Base-by-base conservation (phyloP, 2,329 filamentous ascomycete species). In the Venturia nashicola region DNA sequence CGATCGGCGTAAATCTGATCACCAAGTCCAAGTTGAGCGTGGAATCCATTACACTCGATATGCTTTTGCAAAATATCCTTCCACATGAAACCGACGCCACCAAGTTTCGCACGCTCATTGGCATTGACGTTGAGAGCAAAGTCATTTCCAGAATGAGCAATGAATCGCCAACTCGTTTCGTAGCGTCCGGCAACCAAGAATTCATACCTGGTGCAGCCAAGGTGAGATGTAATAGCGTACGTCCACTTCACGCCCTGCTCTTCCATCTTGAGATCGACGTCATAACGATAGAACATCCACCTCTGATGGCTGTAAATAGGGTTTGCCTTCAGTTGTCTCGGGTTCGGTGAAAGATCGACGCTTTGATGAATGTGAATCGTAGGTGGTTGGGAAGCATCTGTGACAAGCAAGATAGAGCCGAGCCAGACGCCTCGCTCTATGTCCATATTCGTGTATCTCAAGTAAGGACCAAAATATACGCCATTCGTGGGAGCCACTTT, bases 21-120 rank as follows among this genome's bases (percentile, higher is more conserved):
- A 64, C 94, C 94, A 5, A 97, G 78, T 16, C 93, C 94, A 8
- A 99, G 80, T 72, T 99, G 94, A 7, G 90, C 87, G 71, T 99
- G 94, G 74, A 97, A 99, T 0, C 94, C 94, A 64, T 92, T 91
- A 69, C 92, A 96, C 70, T 99, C 94, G 36, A 92, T 86, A 70
- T 99, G 96, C 80, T 97, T 97, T 76, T 97, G 91, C 72, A 99
- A 82, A 36, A 99, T 92, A 70, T 99, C 94, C 71, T 97, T 97
- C 94, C 94, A 99, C 93, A 99, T 96, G 72, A 94, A 90, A 0
- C 92, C 90, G 0, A 95, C 83, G 1, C 94, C 94, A 39, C 94
- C 94, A 1, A 97, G 82, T 69, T 88, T 90, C 40, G 87, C 85
- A 54, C 93, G 84, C 69, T 99, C 94, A 66, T 88, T 91, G 63